Conservation (phyloP, 202 grass and related monocot genomes). For the Saccharum hybrid region DNA sequence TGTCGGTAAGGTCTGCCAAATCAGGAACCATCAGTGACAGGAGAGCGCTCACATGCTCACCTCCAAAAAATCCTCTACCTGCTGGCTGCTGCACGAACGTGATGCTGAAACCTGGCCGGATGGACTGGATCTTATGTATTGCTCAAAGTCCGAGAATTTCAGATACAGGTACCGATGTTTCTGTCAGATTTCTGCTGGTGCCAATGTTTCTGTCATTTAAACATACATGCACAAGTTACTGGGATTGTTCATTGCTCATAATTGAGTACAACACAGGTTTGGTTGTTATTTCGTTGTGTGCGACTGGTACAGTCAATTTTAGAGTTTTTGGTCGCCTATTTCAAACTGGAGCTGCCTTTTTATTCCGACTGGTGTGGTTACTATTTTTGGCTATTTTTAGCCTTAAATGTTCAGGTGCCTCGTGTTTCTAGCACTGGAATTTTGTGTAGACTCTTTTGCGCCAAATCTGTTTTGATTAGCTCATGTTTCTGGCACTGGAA, state of each 20-base stretch:
- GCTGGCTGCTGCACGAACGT: neutral
- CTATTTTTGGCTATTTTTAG: too few species aligned
- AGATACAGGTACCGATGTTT: neutral
- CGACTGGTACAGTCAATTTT: neutral
- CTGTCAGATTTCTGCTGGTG: neutral
- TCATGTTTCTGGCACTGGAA: too few species aligned
- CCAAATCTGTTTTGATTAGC: constrained; percentile 3
- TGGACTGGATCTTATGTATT: neutral
- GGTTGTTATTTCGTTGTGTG: too few species aligned
- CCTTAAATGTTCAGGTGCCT: neutral
- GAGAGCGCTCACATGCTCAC: neutral
- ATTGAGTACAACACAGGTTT: too few species aligned
- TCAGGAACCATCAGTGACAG: neutral
- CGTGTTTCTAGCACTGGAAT: too few species aligned
- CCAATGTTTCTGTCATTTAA: too few species aligned
- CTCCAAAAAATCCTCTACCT: neutral
- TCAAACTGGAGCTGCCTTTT: too few species aligned
- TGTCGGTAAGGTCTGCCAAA: constrained; percentile 18
- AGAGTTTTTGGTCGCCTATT: neutral
- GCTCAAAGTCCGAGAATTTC: neutral
- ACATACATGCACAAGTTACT: too few species aligned
- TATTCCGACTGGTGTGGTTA: too few species aligned
- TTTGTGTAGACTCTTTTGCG: neutral
- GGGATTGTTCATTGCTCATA: too few species aligned
- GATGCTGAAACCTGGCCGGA: neutral